Evolutionary conservation across 1,284 basidiomycete species (phyloP).

Genomic region (Malassezia brasiliensis): DNA sequence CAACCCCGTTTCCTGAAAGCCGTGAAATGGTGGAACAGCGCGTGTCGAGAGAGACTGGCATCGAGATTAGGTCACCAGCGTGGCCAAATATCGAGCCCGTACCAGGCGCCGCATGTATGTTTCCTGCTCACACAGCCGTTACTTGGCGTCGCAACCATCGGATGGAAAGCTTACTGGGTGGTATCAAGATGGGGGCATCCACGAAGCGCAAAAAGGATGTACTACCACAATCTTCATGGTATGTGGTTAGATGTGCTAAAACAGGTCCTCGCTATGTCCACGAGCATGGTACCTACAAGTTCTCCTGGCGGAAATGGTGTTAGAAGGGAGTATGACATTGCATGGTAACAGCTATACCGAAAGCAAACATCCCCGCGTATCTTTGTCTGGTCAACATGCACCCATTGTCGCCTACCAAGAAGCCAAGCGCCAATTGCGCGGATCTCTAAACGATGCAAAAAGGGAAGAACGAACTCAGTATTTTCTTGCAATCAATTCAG

Average conservation of each 20-base stretch:
- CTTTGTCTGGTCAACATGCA: background rate
- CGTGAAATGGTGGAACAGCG: conserved; percentile 1
- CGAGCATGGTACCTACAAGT: conserved; percentile 5
- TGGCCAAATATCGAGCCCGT: conserved; percentile 16
- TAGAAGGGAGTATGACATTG: background rate
- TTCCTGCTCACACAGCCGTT: background rate
- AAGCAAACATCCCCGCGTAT: background rate
- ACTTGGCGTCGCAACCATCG: conserved; percentile 4
- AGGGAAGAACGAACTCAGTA: background rate
- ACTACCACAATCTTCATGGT: conserved; percentile 6
- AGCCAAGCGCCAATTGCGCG: background rate
- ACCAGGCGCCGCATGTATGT: conserved; percentile 19
- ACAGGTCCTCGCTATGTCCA: conserved; percentile 8
- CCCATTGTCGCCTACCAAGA: background rate
- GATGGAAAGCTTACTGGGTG: conserved; percentile 9
- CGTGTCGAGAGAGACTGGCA: background rate
- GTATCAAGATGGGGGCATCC: conserved; percentile 10
- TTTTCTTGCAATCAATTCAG: background rate
- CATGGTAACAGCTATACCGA: background rate
- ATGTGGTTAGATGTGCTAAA: background rate
- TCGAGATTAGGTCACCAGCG: background rate
- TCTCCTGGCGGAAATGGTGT: background rate
- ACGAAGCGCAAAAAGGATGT: background rate
- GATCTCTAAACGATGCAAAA: background rate
- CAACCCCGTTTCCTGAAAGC: conserved; percentile 2